Conservation (phyloP, 1,139 yeast species). For the Saccharomyces hybrid region DNA sequence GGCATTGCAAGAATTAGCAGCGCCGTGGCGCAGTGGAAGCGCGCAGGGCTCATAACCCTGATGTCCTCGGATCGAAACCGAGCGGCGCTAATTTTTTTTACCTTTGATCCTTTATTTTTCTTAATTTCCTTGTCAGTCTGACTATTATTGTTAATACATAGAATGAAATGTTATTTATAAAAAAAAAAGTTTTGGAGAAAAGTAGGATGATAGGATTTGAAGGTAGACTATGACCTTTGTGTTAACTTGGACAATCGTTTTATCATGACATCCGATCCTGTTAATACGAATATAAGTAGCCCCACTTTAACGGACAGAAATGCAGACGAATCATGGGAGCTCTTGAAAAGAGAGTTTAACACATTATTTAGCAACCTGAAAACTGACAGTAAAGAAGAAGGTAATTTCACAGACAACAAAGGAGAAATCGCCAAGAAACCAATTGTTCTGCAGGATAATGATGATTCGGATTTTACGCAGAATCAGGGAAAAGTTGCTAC, state of each 20-base stretch:
- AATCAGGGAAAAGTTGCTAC: not conserved
- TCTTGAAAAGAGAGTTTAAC: not conserved
- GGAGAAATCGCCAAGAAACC: not conserved
- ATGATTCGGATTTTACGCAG: not conserved
- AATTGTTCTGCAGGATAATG: not conserved
- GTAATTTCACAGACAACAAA: not conserved
- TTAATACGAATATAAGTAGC: not conserved
- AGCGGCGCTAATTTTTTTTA: constrained; percentile 69
- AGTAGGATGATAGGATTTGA: not conserved
- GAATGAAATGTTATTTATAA: not conserved
- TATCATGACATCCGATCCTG: not conserved
- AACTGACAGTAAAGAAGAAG: not conserved
- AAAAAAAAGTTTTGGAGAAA: not conserved
- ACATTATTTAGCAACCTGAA: not conserved
- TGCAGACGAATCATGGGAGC: not conserved
- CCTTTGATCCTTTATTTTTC: not conserved
- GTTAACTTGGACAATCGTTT: not conserved
- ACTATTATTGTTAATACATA: not conserved
- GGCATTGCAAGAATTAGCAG: constrained; percentile 24
- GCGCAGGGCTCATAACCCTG: constrained; percentile 99
- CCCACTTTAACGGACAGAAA: not conserved
- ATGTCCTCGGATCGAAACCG: constrained; percentile 99
- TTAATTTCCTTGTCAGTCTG: not conserved
- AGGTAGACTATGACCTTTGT: not conserved
- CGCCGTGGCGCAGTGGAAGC: constrained; percentile 99